Evolutionary conservation across 1,284 basidiomycete genomes (phyloP), one percentile per base, ranked within the genome.

Genomic region (Cryptococcus neoformans): DNA sequence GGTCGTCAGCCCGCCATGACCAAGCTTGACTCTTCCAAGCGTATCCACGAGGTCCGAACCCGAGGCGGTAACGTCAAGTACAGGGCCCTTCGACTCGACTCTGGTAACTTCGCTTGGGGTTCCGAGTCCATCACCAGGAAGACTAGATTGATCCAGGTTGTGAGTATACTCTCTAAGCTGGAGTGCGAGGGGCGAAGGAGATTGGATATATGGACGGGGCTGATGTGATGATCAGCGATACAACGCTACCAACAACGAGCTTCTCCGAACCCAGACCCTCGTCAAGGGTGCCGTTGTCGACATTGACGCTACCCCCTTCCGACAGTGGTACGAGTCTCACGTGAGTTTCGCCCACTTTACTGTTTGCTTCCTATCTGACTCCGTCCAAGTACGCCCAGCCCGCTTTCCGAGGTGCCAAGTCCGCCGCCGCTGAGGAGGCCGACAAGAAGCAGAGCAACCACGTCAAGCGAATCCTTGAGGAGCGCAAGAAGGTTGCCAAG

Each of bases 231-330:
- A 44, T 14, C 60, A 93, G 91, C 89, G 92, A 53, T 97, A 97
- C 85, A 97, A 97, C 80, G 85, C 94, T 50, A 93, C 93, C 64
- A 97, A 97, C 87, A 97, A 97, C 82, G 93, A 97, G 82, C 86
- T 97, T 74, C 93, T 97, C 76, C 90, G 93, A 76, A 97, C 93
- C 70, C 96, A 97, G 83, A 97, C 93, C 60, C 87, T 97, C 59
- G 93, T 97, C 76, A 96, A 94, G 84, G 83, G 86, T 64, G 89
- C 89, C 67, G 89, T 97, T 80, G 90, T 97, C 80, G 92, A 96
- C 79, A 79, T 97, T 73, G 93, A 97, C 82, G 93, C 93, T 64
- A 87, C 92, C 49, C 94, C 93, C 66, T 97, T 96, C 90, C 86
- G 92, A 69, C 92, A 95, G 81, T 97, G 92, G 92, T 97, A 96